Evolutionary conservation across 2,329 filamentous ascomycete genomes (phyloP).

Genomic region (Dothistroma septosporum): DNA sequence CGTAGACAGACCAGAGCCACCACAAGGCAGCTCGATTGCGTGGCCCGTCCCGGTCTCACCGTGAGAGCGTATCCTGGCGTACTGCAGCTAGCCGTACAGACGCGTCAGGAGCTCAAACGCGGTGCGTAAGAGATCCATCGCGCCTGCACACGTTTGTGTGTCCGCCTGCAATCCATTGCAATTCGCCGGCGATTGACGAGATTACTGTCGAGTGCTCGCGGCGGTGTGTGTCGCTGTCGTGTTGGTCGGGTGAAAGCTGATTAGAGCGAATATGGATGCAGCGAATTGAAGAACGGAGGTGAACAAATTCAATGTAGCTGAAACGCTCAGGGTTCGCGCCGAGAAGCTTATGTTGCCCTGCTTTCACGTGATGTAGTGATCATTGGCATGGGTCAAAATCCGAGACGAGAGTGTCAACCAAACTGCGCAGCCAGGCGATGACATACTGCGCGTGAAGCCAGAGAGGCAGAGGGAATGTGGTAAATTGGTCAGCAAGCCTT

Average conservation of each 20-base stretch:
- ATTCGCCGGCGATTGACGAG: background rate
- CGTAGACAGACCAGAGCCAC: background rate
- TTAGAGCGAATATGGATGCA: background rate
- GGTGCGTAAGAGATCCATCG: background rate
- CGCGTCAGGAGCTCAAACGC: background rate
- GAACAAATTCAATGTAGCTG: background rate
- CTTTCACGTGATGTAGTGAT: background rate
- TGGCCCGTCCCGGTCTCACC: conserved; percentile 1
- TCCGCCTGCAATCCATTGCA: background rate
- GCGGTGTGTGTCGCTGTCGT: background rate
- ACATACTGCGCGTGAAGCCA: too few species aligned
- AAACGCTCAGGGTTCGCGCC: background rate
- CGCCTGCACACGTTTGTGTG: background rate
- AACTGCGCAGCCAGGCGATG: too few species aligned
- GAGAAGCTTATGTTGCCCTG: background rate
- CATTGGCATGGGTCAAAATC: too few species aligned
- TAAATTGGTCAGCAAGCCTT: too few species aligned
- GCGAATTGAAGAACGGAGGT: background rate
- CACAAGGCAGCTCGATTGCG: background rate
- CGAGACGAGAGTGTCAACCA: background rate
- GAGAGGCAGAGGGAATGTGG: too few species aligned
- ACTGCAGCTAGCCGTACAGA: background rate
- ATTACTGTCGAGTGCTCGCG: background rate
- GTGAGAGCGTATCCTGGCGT: background rate
- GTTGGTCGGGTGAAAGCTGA: background rate